Base-by-base conservation (phyloP, 2,329 filamentous ascomycete genomes). In the Xylaria sp. region DNA sequence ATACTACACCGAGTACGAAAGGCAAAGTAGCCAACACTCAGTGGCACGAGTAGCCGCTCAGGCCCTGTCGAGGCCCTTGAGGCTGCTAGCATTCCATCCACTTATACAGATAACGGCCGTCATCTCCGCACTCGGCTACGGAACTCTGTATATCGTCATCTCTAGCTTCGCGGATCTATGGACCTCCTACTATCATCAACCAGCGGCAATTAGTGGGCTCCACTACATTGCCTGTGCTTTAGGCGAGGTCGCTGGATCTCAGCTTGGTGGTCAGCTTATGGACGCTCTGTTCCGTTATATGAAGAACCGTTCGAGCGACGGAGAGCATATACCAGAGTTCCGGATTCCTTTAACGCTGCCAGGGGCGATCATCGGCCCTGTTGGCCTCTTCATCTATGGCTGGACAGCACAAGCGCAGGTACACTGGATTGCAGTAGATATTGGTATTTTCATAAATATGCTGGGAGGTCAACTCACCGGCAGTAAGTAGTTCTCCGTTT, bases 181-280 rank as follows among this genome's bases (percentile, higher is more conserved):
- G 86, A 78, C 73, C 2, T 66, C 71, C 0, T 74, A 78, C 14
- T 92, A 91, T 69, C 70, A 79, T 56, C 79, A 88, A 68, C 80
- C 81, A 0, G 78, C 82, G 9, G 83, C 84, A 55, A 84, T 86
- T 28, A 86, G 83, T n/a, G 85, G 85, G 0, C 73, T 90, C 0
- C 87, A 90, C 73, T 90, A 89, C 74, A 81, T 89, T 42, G 84
- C 87, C 9, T 81, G 87, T 19, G 86, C 84, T 0, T 42, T 89
- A 0, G 89, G 89, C 1, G 89, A 90, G 74, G 80, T 88, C 58
- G 72, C 83, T 0, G 87, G 83, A 7, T 78, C 81, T 0, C 82
- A 86, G 61, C 67, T 84, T 1, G 77, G 78, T 8, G 81, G 78
- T 0, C 72, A 73, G 0, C 28, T 81, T 0, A 80, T 82, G 71